Conservation (phyloP, 2,329 filamentous ascomycete genomes). For the Fusarium fracticaudum region DNA sequence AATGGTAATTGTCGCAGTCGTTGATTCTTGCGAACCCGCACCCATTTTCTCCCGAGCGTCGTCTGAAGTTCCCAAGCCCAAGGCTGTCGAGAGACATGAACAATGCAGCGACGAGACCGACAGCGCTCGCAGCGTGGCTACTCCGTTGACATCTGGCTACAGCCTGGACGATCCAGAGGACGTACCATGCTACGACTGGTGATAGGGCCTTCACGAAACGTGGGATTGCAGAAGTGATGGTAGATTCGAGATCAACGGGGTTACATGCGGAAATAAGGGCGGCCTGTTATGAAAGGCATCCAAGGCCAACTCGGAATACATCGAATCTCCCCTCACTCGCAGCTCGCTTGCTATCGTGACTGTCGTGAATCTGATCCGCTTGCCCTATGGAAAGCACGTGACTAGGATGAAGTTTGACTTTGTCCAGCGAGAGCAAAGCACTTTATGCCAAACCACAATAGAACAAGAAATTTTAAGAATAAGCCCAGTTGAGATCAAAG, state of each 20-base stretch:
- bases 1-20: background rate
- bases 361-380: background rate
- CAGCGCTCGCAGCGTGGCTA: rapidly evolving
- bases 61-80: background rate
- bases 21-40: too few relatives aligned
- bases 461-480: rapidly evolving
- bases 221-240: background rate
- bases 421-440: too few relatives aligned
- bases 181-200: background rate
- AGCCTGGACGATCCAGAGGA: too few relatives aligned
- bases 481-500: rapidly evolving
- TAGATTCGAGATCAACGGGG: too few relatives aligned
- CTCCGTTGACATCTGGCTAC: background rate
- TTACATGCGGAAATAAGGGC: background rate
- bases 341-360: background rate
- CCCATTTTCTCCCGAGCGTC: too few relatives aligned
- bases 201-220: background rate
- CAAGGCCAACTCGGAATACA: too few relatives aligned
- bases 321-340: too few relatives aligned
- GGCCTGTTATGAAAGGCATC: rapidly evolving
- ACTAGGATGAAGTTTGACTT: background rate
- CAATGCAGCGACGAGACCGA: too few relatives aligned
- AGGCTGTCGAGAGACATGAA: background rate
- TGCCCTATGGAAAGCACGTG: background rate
- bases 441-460: too few relatives aligned